A percentile compares a stretch with the other conserved stretches of the same genome.
phyloP scores from a whole-genome alignment of 345 rosid genomes.

The Moricandia moricandioides region DNA sequence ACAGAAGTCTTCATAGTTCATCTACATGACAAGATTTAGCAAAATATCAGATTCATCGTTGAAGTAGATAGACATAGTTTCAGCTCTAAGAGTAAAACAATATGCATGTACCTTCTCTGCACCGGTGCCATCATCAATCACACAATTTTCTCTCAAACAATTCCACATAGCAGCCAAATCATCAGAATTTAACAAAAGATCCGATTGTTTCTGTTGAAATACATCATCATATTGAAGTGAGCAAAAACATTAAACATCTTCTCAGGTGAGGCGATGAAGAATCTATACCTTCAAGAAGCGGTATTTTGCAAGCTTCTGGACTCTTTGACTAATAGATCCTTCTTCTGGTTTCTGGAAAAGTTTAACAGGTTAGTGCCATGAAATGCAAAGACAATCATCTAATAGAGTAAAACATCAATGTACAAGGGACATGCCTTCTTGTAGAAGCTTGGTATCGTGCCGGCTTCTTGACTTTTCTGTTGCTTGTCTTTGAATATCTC shows the following conservation, averaged over 20 bases:
- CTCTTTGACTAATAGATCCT: constrained; percentile 94
- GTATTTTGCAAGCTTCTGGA: constrained; percentile 89
- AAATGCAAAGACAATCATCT: background rate
- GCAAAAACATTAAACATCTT: constrained; percentile 2
- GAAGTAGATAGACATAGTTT: constrained; percentile 4
- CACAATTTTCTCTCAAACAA: constrained; percentile 98
- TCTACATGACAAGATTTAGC: constrained; percentile 44
- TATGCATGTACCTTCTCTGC: constrained; percentile 84
- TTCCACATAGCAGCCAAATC: constrained; percentile 99
- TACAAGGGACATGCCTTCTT: constrained; percentile 75
- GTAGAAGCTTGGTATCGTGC: constrained; percentile 86
- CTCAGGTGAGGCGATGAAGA: background rate
- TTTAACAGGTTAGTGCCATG: background rate
- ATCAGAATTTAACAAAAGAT: constrained; percentile 89
- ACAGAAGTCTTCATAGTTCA: constrained; percentile 99
- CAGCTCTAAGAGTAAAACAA: background rate
- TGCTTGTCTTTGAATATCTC: constrained; percentile 97
- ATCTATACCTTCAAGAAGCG: constrained; percentile 78
- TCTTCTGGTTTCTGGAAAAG: constrained; percentile 92
- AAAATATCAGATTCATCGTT: constrained; percentile 18
- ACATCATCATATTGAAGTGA: constrained; percentile 6
- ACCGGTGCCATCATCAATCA: constrained; percentile 94
- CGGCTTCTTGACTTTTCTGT: constrained; percentile 85
- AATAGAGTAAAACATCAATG: background rate
- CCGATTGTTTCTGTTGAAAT: constrained; percentile 88